Evolutionary conservation across 495 filamentous ascomycete species (phyloP).

Genomic region (Copromyces sp.): DNA sequence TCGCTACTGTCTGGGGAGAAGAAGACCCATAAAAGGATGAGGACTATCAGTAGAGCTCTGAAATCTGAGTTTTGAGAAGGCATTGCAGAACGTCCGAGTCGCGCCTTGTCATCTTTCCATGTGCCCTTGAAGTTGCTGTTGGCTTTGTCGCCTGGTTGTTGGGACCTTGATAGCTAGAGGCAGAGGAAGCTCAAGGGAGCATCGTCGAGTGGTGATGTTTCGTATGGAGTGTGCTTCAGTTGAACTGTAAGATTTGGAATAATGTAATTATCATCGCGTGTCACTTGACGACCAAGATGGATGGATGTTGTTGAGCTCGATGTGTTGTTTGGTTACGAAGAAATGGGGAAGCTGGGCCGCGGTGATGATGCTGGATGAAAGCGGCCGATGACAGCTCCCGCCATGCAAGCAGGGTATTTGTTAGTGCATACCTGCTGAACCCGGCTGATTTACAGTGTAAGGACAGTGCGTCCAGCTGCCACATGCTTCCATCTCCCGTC

Average conservation of each 20-base stretch:
- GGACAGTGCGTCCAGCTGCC: not conserved
- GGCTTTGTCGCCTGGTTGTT: not conserved
- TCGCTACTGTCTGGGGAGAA: conserved; percentile 25
- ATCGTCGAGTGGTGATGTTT: not conserved
- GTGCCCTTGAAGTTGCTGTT: not conserved
- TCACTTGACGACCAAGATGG: not conserved
- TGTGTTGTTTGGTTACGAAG: not conserved
- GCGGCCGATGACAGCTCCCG: not conserved
- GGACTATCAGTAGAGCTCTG: conserved; percentile 28
- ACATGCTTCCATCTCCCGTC: not conserved
- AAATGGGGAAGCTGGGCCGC: not conserved
- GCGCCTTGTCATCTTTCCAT: not conserved
- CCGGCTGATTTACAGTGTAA: not conserved
- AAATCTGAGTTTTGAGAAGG: conserved; percentile 26
- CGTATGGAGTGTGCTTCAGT: not conserved
- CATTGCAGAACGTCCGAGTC: conserved; percentile 15
- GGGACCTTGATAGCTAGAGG: not conserved
- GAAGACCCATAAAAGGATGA: conserved; percentile 35
- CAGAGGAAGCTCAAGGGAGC: not conserved
- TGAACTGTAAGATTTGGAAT: not conserved
- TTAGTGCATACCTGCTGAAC: not conserved
- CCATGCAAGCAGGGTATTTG: not conserved
- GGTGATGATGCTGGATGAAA: not conserved
- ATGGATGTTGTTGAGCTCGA: not conserved
- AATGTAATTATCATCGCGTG: not conserved